Evolutionary conservation across 306 rosid species (phyloP), one percentile per base, ranked within the genome.

Genomic region (Quercus engelmannii): DNA sequence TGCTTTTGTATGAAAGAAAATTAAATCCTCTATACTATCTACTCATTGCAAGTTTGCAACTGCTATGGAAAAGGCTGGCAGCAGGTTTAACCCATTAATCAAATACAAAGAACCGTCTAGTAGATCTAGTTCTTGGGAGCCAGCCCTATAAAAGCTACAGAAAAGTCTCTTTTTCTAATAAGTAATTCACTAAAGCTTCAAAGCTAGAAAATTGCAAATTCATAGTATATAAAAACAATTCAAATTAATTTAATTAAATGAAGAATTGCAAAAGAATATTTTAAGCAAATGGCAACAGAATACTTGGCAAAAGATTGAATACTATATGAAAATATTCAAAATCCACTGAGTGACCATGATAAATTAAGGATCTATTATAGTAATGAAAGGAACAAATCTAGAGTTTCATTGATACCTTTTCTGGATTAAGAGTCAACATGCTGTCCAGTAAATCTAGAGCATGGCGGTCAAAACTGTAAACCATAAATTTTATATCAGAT

Each of bases 361-460:
- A 55, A 69, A 54, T 52, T 73, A 71, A 74, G 73, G 71, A 9
- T 20, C 31, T 4, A 28, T 21, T 21, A 52, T 18, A 65, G 56
- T 11, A 46, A 77, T 59, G 13, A 69, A 43, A 69, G 74, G 18
- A 54, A 76, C 33, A 55, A 35, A 30, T 57, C 7, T 4, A 6
- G 65, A 31, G 11, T 41, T 18, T 23, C 2, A 61, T 64, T 21
- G 25, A 30, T 88, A 91, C 92, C 95, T 91, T 90, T 55, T 83
- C 81, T 0, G 96, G 96, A 86, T 89, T 91, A 81, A 91, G 96
- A 25, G 90, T 77, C 73, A 91, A 72, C 89, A 91, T 85, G 84
- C 74, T 81, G 76, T 91, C 96, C 85, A 91, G 83, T 74, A 91
- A 87, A 56, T 91, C 96, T n/a, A 91, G 54, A 77, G 96, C 96